Evolutionary conservation across 108 stramenopile species (phyloP).

Genomic region (Pelagomonas calceolata): DNA sequence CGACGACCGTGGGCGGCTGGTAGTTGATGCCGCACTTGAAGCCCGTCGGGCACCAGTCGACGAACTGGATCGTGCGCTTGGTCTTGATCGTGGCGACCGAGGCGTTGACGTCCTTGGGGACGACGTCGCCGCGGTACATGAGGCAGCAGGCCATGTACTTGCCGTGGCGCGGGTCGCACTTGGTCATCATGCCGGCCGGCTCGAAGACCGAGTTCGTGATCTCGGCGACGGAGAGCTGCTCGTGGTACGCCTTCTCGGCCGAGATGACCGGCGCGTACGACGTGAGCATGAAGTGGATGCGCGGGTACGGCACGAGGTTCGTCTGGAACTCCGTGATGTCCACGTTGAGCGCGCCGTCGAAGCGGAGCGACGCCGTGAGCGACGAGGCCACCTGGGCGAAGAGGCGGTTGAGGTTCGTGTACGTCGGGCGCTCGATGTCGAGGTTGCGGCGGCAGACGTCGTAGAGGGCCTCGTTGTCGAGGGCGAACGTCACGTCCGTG

Average conservation of each 20-base stretch:
- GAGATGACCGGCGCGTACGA: conserved; percentile 62
- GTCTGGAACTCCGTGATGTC: conserved; percentile 69
- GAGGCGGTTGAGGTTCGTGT: conserved; percentile 64
- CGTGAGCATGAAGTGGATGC: conserved; percentile 63
- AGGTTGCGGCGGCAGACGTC: conserved; percentile 62
- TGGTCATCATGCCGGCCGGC: conserved; percentile 57
- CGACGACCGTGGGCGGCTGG: conserved; percentile 86
- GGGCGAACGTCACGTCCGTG: conserved; percentile 60
- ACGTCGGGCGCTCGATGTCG: conserved; percentile 63
- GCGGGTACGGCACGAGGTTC: conserved; percentile 67
- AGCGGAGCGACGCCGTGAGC: conserved; percentile 59
- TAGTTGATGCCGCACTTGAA: conserved; percentile 99
- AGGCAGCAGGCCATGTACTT: conserved; percentile 99
- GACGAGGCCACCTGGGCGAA: conserved; percentile 62
- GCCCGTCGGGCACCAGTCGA: conserved; percentile 68
- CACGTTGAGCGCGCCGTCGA: conserved; percentile 64
- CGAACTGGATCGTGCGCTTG: conserved; percentile 67
- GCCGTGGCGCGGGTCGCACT: conserved; percentile 74
- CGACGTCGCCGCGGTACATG: conserved; percentile 64
- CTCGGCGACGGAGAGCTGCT: conserved; percentile 58
- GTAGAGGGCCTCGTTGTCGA: conserved; percentile 68
- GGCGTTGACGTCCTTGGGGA: conserved; percentile 63
- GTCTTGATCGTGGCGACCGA: conserved; percentile 68
- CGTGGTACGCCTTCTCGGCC: conserved; percentile 66
- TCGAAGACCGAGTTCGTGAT: conserved; percentile 65